These are phyloP conservation scores for Metschnikowia koreensis DNA, from an alignment of 805 yeast genomes.

Conservation along the genomic window DNA sequence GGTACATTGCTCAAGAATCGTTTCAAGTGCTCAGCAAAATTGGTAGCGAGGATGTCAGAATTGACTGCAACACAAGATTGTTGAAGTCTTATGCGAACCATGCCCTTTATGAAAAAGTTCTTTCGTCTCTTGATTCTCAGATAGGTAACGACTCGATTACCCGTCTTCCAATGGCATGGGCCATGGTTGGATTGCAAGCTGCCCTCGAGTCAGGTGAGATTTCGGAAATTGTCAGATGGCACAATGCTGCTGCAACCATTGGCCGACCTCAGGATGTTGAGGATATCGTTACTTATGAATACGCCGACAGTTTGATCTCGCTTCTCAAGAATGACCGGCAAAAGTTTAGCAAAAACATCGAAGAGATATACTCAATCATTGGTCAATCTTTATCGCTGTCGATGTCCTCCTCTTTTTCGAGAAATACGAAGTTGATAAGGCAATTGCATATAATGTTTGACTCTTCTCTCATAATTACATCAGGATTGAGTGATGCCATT, in stretches of 20 bases:
- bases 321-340: constrained; percentile 33
- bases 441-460: constrained; percentile 40
- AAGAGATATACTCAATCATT: constrained; percentile 53
- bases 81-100: constrained; percentile 72
- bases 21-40: constrained; percentile 59
- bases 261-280: constrained; percentile 47
- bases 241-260: constrained; percentile 46
- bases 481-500: constrained; percentile 13
- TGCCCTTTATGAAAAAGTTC: constrained; percentile 67
- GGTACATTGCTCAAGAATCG: constrained; percentile 86
- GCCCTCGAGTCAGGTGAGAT: constrained; percentile 64
- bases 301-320: constrained; percentile 62
- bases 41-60: constrained; percentile 30
- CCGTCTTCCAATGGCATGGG: constrained; percentile 52
- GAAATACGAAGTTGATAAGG: constrained; percentile 36
- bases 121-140: constrained; percentile 46
- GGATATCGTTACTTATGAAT: constrained; percentile 55
- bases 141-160: constrained; percentile 20
- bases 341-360: constrained; percentile 40
- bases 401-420: constrained; percentile 35
- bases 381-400: constrained; percentile 54
- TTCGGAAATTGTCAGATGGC: constrained; percentile 56
- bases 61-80: constrained; percentile 49
- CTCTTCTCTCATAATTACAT: constrained; percentile 24
- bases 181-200: constrained; percentile 70